Evolutionary conservation across 2,329 filamentous ascomycete genomes (phyloP).

Genomic region (Ilyonectria sp.): DNA sequence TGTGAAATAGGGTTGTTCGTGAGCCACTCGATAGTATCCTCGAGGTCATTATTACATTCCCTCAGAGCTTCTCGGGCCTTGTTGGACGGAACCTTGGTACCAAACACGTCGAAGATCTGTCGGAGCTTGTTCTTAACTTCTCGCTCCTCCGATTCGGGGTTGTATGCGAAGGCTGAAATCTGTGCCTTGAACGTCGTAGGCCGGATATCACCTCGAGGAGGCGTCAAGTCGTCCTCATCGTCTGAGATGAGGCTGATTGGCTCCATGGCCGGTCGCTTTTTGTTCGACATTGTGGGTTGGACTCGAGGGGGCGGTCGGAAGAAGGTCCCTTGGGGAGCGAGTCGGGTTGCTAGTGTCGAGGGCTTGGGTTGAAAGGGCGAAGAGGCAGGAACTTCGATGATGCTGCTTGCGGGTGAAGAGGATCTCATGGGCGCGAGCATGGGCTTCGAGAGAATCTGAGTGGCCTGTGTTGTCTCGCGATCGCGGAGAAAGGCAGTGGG

Average conservation of each 20-base stretch:
- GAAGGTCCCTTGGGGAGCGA: constrained; percentile 83
- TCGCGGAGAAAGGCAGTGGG: constrained; percentile 55
- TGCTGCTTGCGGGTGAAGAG: constrained; percentile 62
- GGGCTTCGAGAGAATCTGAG: constrained; percentile 62
- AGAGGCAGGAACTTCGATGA: constrained; percentile 89
- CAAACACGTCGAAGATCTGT: constrained; percentile 56
- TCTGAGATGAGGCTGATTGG: constrained; percentile 66
- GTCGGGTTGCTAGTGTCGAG: constrained; percentile 65
- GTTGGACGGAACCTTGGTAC: constrained; percentile 49
- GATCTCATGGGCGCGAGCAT: constrained; percentile 52
- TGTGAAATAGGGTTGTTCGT: constrained; percentile 33
- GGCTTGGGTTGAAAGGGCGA: constrained; percentile 75
- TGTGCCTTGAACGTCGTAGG: constrained; percentile 70
- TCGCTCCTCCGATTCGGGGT: constrained; percentile 60
- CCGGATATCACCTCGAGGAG: constrained; percentile 73
- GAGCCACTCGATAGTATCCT: constrained; percentile 54
- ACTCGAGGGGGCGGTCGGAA: constrained; percentile 68
- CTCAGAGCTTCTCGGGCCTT: constrained; percentile 53
- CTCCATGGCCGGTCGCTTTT: constrained; percentile 57
- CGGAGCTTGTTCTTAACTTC: constrained; percentile 54
- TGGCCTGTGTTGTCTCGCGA: constrained; percentile 59
- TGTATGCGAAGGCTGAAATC: constrained; percentile 61
- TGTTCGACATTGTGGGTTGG: constrained; percentile 40
- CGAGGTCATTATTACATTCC: constrained; percentile 52
- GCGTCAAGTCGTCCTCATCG: constrained; percentile 62